These are phyloP conservation scores for Chalciporus pseudorubinellus DNA, from an alignment of 768 basidiomycete genomes.

Conservation along the genomic window DNA sequence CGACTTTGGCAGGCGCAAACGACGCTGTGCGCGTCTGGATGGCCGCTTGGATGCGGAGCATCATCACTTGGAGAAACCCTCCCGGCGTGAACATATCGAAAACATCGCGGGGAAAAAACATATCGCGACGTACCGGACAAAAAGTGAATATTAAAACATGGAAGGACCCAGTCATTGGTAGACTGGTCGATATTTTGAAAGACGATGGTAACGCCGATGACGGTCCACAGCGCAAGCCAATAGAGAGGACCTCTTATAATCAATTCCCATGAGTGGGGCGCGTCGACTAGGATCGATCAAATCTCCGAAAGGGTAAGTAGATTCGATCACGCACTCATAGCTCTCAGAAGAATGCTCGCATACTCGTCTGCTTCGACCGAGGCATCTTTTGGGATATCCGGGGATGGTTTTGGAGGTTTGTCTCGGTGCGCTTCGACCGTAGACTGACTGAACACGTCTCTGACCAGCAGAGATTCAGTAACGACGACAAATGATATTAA, in stretches of 20 bases:
- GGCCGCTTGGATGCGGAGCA: not conserved
- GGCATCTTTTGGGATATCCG: not conserved
- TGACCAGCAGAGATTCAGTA: constrained; percentile 10
- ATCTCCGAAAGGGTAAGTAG: not conserved
- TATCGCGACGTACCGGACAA: constrained; percentile 6
- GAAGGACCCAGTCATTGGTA: not conserved
- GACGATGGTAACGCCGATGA: not conserved
- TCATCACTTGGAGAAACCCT: not conserved
- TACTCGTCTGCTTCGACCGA: not conserved
- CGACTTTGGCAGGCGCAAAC: not conserved
- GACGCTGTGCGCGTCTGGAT: not conserved
- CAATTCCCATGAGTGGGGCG: constrained; percentile 17
- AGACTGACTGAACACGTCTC: not conserved
- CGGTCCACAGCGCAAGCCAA: constrained; percentile 9
- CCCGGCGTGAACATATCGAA: not conserved
- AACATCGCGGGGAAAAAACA: not conserved
- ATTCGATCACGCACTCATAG: constrained; percentile 11
- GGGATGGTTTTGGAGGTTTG: not conserved
- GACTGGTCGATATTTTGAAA: not conserved
- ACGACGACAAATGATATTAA: constrained; percentile 5
- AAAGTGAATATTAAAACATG: not conserved
- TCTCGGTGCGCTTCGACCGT: not conserved
- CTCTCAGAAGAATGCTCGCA: constrained; percentile 7
- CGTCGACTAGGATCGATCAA: constrained; percentile 12
- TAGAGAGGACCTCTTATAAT: constrained; percentile 8